phyloP scores from a whole-genome alignment of 1,139 yeast genomes.

The Torulaspora globosa region DNA sequence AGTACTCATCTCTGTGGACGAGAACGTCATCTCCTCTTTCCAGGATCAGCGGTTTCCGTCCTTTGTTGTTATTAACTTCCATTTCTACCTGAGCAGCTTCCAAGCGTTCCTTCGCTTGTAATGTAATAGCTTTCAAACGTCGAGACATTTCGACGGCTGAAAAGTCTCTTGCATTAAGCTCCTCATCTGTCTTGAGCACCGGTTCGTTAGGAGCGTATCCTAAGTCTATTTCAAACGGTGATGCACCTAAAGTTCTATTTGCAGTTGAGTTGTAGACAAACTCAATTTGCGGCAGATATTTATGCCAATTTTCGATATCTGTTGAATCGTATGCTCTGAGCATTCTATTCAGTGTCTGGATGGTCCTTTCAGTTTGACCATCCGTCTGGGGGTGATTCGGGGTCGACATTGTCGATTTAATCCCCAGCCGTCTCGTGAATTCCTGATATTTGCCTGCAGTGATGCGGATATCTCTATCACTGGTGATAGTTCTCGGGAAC shows the following conservation, averaged over 20 bases:
- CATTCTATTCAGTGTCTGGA: neutral
- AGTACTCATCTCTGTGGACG: neutral
- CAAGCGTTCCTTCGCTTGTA: neutral
- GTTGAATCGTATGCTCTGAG: neutral
- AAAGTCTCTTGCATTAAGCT: no score
- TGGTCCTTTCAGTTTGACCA: neutral
- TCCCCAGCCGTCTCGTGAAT: neutral
- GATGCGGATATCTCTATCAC: no score
- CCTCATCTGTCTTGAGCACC: neutral
- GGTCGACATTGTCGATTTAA: no score
- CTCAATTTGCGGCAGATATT: constrained; percentile 13
- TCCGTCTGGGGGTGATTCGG: neutral
- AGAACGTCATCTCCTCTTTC: neutral
- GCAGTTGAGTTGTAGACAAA: constrained; percentile 11
- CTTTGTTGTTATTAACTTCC: neutral
- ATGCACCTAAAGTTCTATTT: neutral
- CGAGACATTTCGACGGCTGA: neutral
- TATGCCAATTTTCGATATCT: constrained; percentile 7
- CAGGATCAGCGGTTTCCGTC: neutral
- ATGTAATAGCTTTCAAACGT: neutral
- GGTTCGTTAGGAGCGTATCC: neutral
- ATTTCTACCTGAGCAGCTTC: neutral
- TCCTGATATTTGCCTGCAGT: neutral
- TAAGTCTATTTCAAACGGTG: neutral
- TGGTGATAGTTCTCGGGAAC: no score